These are phyloP conservation scores for Paraglomus brasilianum DNA, from an alignment of 192 early-diverging fungal genomes.

Conservation along the genomic window DNA sequence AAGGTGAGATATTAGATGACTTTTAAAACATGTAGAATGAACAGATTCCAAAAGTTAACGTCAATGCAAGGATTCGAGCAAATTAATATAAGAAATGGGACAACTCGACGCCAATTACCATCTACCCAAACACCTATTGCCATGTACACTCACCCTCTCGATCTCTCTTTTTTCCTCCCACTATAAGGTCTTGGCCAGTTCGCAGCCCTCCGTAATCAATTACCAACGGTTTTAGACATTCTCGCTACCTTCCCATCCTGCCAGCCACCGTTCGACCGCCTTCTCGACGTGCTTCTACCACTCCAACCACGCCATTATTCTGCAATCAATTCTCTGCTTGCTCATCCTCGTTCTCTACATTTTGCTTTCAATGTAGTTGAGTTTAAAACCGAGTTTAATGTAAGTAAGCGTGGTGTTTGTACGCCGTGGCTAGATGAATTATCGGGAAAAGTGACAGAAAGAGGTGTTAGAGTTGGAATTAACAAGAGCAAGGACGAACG, in stretches of 20 bases:
- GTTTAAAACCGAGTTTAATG: slow-evolving; percentile 51
- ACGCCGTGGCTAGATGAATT: slow-evolving; percentile 80
- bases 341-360: slow-evolving; percentile 47
- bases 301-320: slow-evolving; percentile 90
- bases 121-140: too few relatives aligned
- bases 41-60: too few relatives aligned
- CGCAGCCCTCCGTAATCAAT: slow-evolving; percentile 62
- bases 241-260: slow-evolving; percentile 78
- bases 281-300: slow-evolving; percentile 78
- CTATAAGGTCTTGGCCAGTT: slow-evolving; percentile 57
- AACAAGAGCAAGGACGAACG: too few relatives aligned
- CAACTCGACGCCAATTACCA: too few relatives aligned
- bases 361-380: slow-evolving; percentile 91
- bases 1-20: slow-evolving; percentile 44
- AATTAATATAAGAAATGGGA: too few relatives aligned
- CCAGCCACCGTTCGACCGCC: slow-evolving; percentile 59
- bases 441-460: slow-evolving; percentile 40
- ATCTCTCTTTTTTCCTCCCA: slow-evolving; percentile 16
- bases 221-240: slow-evolving; percentile 77
- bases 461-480: background rate
- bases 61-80: too few relatives aligned
- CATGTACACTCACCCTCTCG: background rate
- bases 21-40: background rate
- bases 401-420: slow-evolving; percentile 62
- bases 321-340: slow-evolving; percentile 67